Evolutionary conservation across 805 yeast species (phyloP), one percentile per base, ranked within the genome.

Genomic region (Monosporozyma solicola): DNA sequence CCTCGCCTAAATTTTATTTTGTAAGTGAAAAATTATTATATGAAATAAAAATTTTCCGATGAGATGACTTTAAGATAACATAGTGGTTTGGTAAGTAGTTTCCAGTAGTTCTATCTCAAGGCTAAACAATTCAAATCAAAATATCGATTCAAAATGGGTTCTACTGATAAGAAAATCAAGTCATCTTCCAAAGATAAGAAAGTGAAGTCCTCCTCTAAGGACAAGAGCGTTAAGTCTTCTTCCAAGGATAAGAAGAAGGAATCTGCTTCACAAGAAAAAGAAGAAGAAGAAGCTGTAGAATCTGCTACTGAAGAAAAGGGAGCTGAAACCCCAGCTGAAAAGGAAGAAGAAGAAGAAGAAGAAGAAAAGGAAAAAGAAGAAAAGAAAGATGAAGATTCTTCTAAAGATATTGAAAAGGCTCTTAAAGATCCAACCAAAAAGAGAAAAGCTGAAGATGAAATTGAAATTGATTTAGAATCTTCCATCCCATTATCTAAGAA

Each of bases 401-500:
- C 39, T 35, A 35, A 35, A 35, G 53, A 61, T 45, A 63, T 66
- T 50, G 66, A 66, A 59, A 61, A 66, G 52, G 71, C 70, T 43
- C 56, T 69, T 32, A 39, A 44, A 50, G 70, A 71, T 46, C 72
- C 70, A 53, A 64, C 69, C 39, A 67, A 62, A 62, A 68, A 64
- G 59, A 70, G 68, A 59, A 63, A 60, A 57, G 72, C 71, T 47
- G 74, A 73, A 16, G 76, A 74, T 57, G 88, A 84, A 63, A 76
- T 86, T 50, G 87, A 82, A 59, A 85, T 86, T 55, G 86, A 85
- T 63, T 71, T 86, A 51, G 71, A 73, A 25, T 85, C 82, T 48
- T 82, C 88, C 5, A 79, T 85, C 13, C 97, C 99, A 1, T 73
- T 91, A 49, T 90, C 97, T 11, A 91, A 88, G 69, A 92, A 94